Evolutionary conservation across 192 early-diverging fungal genomes (phyloP).

Genomic region (Paraglomus occultum): DNA sequence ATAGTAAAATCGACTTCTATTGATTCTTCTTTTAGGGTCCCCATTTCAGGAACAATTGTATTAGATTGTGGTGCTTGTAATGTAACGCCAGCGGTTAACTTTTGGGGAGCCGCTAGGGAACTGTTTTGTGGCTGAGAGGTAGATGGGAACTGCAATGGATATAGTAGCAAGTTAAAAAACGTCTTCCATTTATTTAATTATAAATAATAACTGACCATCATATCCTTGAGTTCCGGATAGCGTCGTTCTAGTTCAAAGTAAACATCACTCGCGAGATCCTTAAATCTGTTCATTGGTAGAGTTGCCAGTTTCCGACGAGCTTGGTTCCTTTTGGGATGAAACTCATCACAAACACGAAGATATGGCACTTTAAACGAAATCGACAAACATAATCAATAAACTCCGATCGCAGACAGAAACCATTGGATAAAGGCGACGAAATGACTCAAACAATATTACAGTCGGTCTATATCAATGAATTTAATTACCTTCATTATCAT

Average conservation of each 20-base stretch:
- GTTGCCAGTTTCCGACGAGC: conserved; percentile 96
- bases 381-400: neutral
- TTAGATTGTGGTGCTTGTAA: conserved; percentile 15
- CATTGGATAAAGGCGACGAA: neutral
- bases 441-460: neutral
- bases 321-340: conserved; percentile 95
- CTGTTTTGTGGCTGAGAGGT: no score
- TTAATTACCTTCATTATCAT: conserved; percentile 56
- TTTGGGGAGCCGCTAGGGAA: neutral
- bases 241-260: conserved; percentile 69
- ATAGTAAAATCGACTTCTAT: conserved; percentile 10
- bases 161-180: no score
- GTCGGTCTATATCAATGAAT: neutral
- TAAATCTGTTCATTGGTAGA: conserved; percentile 80
- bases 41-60: conserved; percentile 24
- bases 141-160: no score
- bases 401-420: neutral
- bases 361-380: conserved; percentile 60
- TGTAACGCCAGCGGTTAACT: conserved; percentile 1
- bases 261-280: conserved; percentile 90
- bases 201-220: conserved; percentile 40
- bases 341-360: conserved; percentile 79
- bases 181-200: no score
- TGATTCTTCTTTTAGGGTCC: conserved; percentile 20
- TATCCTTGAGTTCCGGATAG: conserved; percentile 52